Conservation (phyloP, 306 rosid genomes). For the Gastrolobium bilobum region DNA sequence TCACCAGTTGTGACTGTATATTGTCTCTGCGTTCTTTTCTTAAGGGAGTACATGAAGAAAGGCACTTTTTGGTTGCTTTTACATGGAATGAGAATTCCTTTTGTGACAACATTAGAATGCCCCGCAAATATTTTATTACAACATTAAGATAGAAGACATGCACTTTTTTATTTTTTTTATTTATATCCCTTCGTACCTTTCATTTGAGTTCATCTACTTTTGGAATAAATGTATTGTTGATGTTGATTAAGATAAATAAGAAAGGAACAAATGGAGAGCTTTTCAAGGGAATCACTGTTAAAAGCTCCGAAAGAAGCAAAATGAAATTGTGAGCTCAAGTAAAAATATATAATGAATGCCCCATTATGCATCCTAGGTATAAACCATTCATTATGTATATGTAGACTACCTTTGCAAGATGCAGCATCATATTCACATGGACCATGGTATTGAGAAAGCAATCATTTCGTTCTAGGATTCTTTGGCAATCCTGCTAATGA, state of each 20-base stretch:
- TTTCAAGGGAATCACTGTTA: slow-evolving; percentile 36
- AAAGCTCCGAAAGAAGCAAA: slow-evolving; percentile 54
- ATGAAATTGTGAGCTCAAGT: slow-evolving; percentile 39
- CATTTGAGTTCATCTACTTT: too few species aligned
- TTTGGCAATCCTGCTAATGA: slow-evolving; percentile 62
- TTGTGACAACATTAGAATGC: too few species aligned
- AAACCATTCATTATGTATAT: not conserved
- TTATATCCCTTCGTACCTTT: too few species aligned
- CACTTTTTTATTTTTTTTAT: too few species aligned
- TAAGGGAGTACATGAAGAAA: slow-evolving; percentile 51
- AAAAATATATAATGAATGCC: not conserved
- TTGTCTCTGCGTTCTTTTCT: slow-evolving; percentile 51
- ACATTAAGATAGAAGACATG: too few species aligned
- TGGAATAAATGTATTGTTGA: too few species aligned
- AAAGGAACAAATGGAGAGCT: slow-evolving; percentile 40
- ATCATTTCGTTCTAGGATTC: slow-evolving; percentile 66
- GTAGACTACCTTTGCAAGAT: slow-evolving; percentile 7
- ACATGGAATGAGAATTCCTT: not conserved
- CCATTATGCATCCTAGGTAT: too few species aligned
- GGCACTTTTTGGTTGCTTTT: slow-evolving; percentile 29
- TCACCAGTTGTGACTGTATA: not conserved
- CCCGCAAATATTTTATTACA: too few species aligned
- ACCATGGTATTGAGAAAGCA: slow-evolving; percentile 49
- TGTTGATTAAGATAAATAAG: not conserved
- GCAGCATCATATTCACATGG: slow-evolving; percentile 57